Evolutionary conservation across 1,139 yeast species (phyloP).

Genomic region (Entelexis paramagnoliae): DNA sequence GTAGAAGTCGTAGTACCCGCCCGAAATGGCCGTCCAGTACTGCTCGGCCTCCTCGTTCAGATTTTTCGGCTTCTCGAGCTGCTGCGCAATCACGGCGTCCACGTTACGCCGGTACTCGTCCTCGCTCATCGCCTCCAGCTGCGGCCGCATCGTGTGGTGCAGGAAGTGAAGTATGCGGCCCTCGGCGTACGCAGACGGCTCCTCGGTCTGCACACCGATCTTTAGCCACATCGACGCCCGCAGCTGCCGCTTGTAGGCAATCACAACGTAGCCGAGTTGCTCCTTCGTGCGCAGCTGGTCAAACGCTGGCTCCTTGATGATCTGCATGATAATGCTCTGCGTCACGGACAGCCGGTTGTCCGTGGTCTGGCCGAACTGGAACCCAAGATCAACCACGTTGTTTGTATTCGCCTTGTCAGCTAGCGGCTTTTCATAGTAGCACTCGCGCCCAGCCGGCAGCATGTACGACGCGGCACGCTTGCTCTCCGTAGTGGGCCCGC

Average conservation of each 20-base stretch:
- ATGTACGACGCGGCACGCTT: constrained; percentile 13
- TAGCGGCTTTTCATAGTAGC: constrained; percentile 9
- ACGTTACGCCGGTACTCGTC: constrained; percentile 62
- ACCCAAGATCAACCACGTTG: constrained; percentile 70
- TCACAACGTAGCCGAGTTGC: constrained; percentile 84
- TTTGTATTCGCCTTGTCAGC: constrained; percentile 63
- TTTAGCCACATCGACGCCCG: constrained; percentile 71
- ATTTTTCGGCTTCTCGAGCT: constrained; percentile 64
- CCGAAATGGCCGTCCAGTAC: constrained; percentile 56
- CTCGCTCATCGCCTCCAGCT: constrained; percentile 40
- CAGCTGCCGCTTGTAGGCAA: constrained; percentile 57
- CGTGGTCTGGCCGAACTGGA: constrained; percentile 49
- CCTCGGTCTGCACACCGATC: constrained; percentile 77
- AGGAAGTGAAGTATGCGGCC: constrained; percentile 55
- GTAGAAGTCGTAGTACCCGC: constrained; percentile 70
- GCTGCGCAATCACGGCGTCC: constrained; percentile 53
- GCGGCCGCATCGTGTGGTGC: constrained; percentile 35
- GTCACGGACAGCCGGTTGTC: constrained; percentile 37
- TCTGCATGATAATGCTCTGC: constrained; percentile 58
- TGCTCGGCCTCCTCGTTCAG: constrained; percentile 61
- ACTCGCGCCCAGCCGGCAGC: constrained; percentile 5
- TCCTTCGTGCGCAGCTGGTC: constrained; percentile 85
- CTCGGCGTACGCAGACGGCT: constrained; percentile 62
- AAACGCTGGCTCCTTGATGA: constrained; percentile 78
- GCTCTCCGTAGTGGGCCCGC: constrained; percentile 3